Conservation (phyloP, 441 rosid species). For the Jatropha podagrica region DNA sequence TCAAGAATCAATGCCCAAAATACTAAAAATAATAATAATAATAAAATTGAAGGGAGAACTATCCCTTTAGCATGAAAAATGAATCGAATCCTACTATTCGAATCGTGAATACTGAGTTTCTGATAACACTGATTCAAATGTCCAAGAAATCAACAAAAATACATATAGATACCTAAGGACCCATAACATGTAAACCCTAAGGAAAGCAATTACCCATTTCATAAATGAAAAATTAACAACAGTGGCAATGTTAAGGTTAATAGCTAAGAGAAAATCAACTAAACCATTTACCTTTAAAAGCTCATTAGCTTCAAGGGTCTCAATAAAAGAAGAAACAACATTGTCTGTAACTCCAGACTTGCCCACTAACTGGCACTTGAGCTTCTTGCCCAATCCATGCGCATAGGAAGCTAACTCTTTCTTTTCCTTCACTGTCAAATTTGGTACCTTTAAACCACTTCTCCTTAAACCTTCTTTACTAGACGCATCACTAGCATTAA, state of each 20-base stretch:
- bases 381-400: conserved; percentile 73
- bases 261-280: too few species aligned
- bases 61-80: too few species aligned
- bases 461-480: conserved; percentile 20
- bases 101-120: too few species aligned
- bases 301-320: conserved; percentile 87
- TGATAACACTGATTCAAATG: not conserved
- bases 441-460: conserved; percentile 29
- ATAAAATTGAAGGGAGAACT: too few species aligned
- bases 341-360: conserved; percentile 80
- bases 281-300: conserved; percentile 68
- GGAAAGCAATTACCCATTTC: not conserved
- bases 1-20: not conserved
- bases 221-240: not conserved
- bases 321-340: conserved; percentile 62
- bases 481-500: not conserved
- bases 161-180: not conserved
- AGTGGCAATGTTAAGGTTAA: not conserved
- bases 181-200: not conserved
- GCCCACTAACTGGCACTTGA: conserved; percentile 76
- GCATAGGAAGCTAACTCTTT: conserved; percentile 90
- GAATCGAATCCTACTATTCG: too few species aligned
- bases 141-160: not conserved
- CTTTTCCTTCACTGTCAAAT: conserved; percentile 79
- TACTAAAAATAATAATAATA: too few species aligned